Base-by-base conservation (phyloP, 257 asterid species). In the Solanum megistacrolobum region DNA sequence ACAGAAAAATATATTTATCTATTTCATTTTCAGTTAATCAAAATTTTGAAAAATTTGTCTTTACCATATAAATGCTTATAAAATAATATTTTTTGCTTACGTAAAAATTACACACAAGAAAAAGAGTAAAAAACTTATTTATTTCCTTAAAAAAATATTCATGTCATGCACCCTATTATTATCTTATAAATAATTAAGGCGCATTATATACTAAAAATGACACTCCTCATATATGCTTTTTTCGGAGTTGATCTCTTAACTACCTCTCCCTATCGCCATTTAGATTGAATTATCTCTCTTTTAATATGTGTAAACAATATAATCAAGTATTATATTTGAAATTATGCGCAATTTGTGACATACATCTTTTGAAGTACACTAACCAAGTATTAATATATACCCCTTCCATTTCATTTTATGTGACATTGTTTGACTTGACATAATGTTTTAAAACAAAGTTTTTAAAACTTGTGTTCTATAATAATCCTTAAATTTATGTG, bases 381-480 rank as follows among this genome's bases (percentile, higher is more conserved):
- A 68, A 68, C 2, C 4, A 68, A 6, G 4, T 27, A 12, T 27
- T 68, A 14, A 48, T 48, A 68, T 6, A 69, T 29, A 25, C 0
- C 0, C 4, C 10, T 1, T 66, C 1, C 31, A 27, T 7, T 25
- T 16, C 23, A 52, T 46, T 46, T 13, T 46, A 46, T 0, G 9
- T 52, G n/a, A 18, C 4, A 52, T 6, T 18, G 0, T 16, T 52
- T 52, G 4, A 52, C 10, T 55, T 55, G 65, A 55, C 9, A 55
- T 52, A 0, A 6, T 55, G 0, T 6, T 55, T 55, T 16, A 2
- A 1, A 18, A 3, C 0, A 55, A 6, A 55, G 0, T 0, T 2
- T 55, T 55, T 18, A 18, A 6, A 55, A 18, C 4, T 55, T 55
- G 4, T 55, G n/a, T 1, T 55, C 2, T 55, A 55, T 55, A 55